These are phyloP conservation scores for Boletus calvinii DNA, from an alignment of 1,284 basidiomycete species.

Conservation along the genomic window DNA sequence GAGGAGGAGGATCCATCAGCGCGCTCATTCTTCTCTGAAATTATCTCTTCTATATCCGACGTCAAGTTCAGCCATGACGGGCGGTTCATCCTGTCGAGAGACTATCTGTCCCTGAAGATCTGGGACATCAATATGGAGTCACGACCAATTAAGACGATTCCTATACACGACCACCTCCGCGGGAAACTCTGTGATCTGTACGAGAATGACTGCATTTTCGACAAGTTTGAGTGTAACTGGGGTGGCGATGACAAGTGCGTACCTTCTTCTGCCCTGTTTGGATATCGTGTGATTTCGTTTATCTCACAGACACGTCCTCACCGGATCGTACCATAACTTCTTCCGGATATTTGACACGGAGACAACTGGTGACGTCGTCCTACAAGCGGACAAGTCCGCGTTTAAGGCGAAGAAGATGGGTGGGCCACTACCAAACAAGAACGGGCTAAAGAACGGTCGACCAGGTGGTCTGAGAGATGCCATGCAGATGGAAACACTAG, in stretches of 20 bases:
- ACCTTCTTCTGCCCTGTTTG: constrained; percentile 7
- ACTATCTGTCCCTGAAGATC: constrained; percentile 97
- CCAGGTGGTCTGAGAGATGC: constrained; percentile 73
- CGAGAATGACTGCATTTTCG: constrained; percentile 99
- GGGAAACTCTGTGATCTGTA: constrained; percentile 98
- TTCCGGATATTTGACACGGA: constrained; percentile 99
- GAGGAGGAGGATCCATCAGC: constrained; percentile 98
- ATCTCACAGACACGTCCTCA: constrained; percentile 77
- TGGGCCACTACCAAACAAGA: constrained; percentile 70
- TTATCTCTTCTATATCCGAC: constrained; percentile 99
- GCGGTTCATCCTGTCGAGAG: constrained; percentile 93
- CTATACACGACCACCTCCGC: constrained; percentile 97
- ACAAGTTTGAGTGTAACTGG: constrained; percentile 99
- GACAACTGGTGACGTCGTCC: constrained; percentile 84
- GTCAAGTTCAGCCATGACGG: constrained; percentile 99
- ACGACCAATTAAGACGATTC: constrained; percentile 95
- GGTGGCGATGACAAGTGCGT: constrained; percentile 93
- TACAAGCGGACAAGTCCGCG: constrained; percentile 99
- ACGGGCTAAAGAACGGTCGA: constrained; percentile 70
- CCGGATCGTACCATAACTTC: constrained; percentile 99
- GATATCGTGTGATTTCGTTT: constrained; percentile 10
- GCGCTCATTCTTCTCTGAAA: constrained; percentile 99
- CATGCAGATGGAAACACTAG: constrained; percentile 88
- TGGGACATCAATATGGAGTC: constrained; percentile 99
- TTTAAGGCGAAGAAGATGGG: constrained; percentile 99